Conservation (phyloP, 2,329 filamentous ascomycete genomes). For the Microdochium bolleyi region DNA sequence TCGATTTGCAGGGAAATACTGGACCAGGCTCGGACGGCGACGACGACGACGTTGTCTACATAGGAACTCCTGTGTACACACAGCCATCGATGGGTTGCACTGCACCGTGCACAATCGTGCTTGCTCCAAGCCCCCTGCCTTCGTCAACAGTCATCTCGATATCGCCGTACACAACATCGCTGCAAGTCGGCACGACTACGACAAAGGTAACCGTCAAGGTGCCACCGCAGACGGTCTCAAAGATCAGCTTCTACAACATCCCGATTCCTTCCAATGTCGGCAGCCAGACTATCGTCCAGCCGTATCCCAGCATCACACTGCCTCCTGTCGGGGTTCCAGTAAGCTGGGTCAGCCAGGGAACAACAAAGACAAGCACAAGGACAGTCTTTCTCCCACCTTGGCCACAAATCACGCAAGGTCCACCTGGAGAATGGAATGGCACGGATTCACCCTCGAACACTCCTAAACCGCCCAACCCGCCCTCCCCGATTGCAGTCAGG, state of each 20-base stretch:
- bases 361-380: constrained; percentile 1
- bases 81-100: constrained; percentile 1
- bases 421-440: not conserved
- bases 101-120: constrained; percentile 2
- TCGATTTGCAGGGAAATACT: constrained; percentile 13
- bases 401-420: constrained; percentile 1
- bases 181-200: constrained; percentile 3
- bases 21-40: not conserved
- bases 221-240: not conserved
- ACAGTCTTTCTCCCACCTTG: constrained; percentile 2
- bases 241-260: constrained; percentile 1
- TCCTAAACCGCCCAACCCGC: not conserved
- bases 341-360: constrained; percentile 1
- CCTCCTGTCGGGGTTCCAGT: not conserved
- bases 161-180: constrained; percentile 2
- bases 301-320: not conserved
- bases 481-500: not conserved
- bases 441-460: not conserved
- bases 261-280: not conserved
- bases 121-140: constrained; percentile 2
- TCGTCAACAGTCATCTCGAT: constrained; percentile 1
- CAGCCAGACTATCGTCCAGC: not conserved
- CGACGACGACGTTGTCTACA: constrained; percentile 2
- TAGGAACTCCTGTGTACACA: constrained; percentile 2
- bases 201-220: constrained; percentile 1